Evolutionary conservation across 352 stramenopile species (phyloP).

Genomic region (Pythium brachiatum): DNA sequence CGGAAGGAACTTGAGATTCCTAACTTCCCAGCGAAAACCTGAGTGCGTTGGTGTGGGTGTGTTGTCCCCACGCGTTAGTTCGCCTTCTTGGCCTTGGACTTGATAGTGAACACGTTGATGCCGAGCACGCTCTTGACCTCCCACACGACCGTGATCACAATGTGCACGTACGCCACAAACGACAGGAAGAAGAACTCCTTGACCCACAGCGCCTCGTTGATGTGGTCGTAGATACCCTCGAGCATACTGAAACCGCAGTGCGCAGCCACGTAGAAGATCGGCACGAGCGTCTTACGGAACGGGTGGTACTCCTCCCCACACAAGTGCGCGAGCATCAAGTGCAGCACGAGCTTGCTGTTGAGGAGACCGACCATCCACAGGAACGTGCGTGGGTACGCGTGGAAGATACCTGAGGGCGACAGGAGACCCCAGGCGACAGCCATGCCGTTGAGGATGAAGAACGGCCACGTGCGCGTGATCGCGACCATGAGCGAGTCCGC

Average conservation of each 20-base stretch:
- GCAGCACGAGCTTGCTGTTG: conserved; percentile 89
- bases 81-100: conserved; percentile 28
- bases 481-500: conserved; percentile 76
- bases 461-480: conserved; percentile 74
- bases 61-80: background rate
- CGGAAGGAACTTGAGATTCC: conserved; percentile 7
- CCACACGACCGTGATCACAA: conserved; percentile 85
- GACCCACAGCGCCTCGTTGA: conserved; percentile 80
- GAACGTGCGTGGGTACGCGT: conserved; percentile 73
- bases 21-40: conserved; percentile 18
- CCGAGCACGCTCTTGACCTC: conserved; percentile 84
- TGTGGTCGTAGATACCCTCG: conserved; percentile 77
- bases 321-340: conserved; percentile 86
- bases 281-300: conserved; percentile 88
- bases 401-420: conserved; percentile 75
- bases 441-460: conserved; percentile 71
- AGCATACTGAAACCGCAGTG: conserved; percentile 82
- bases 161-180: conserved; percentile 80
- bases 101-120: conserved; percentile 81
- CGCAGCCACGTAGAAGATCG: conserved; percentile 86
- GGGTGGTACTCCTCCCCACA: conserved; percentile 87
- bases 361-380: conserved; percentile 86
- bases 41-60: conserved; percentile 1
- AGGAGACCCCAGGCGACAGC: conserved; percentile 65
- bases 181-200: conserved; percentile 90